phyloP scores from a whole-genome alignment of 768 basidiomycete species.

The Lactarius hengduanensis region DNA sequence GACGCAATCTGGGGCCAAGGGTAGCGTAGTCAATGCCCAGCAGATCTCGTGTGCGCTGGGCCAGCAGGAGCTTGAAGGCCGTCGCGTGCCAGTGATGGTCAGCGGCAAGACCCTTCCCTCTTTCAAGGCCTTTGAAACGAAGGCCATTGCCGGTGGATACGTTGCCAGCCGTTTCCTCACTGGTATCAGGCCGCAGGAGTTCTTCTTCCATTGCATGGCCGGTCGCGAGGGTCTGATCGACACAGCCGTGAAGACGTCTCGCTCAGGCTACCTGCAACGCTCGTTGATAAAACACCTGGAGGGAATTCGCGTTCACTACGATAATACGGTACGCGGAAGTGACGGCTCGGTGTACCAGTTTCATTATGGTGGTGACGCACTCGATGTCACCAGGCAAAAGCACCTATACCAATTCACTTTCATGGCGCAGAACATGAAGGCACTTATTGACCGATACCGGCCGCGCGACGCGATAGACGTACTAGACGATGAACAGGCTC shows the following conservation, averaged over 20 bases:
- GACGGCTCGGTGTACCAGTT: conserved; percentile 95
- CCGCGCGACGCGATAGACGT: conserved; percentile 56
- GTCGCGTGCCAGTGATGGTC: conserved; percentile 98
- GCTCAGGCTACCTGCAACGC: conserved; percentile 96
- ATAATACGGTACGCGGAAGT: conserved; percentile 95
- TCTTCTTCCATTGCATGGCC: conserved; percentile 99
- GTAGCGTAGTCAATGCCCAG: conserved; percentile 93
- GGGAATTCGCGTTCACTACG: conserved; percentile 95
- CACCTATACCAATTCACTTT: conserved; percentile 94
- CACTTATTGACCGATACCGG: conserved; percentile 69
- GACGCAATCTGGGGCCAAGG: conserved; percentile 98
- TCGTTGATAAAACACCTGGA: conserved; percentile 99
- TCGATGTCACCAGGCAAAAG: conserved; percentile 97
- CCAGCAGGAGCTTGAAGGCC: conserved; percentile 97
- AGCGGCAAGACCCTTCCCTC: conserved; percentile 98
- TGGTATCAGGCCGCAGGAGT: conserved; percentile 96
- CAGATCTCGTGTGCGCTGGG: conserved; percentile 98
- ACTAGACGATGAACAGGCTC: conserved; percentile 67
- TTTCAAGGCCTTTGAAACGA: conserved; percentile 97
- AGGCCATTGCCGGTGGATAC: conserved; percentile 96
- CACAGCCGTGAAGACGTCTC: conserved; percentile 97
- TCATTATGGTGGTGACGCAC: conserved; percentile 92
- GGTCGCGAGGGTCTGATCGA: conserved; percentile 98
- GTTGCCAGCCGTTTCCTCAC: conserved; percentile 98
- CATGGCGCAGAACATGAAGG: conserved; percentile 79